Evolutionary conservation across 2,329 filamentous ascomycete species (phyloP).

Genomic region (Fusarium veterinarium): DNA sequence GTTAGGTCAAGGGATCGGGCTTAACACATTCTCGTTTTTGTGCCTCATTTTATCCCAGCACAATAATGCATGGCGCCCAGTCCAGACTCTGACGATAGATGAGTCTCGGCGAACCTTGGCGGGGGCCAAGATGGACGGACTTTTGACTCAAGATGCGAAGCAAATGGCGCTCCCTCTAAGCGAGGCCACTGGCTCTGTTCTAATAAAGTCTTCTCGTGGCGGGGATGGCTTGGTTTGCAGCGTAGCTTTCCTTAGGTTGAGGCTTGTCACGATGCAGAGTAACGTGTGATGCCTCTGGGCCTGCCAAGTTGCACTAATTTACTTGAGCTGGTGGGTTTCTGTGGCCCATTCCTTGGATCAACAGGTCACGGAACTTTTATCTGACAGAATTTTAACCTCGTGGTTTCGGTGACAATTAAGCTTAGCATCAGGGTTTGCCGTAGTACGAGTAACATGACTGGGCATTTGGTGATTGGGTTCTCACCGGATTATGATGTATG

Average conservation of each 20-base stretch:
- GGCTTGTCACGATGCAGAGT: conserved; percentile 27
- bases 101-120: conserved; percentile 36
- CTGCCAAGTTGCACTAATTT: conserved; percentile 17
- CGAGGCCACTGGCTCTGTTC: conserved; percentile 35
- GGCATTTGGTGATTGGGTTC: not conserved
- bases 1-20: not conserved
- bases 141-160: conserved; percentile 37
- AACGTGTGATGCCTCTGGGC: conserved; percentile 22
- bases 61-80: conserved; percentile 25
- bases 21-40: not conserved
- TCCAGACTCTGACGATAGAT: conserved; percentile 33
- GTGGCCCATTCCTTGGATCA: not conserved
- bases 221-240: conserved; percentile 10
- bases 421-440: conserved; percentile 13
- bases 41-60: conserved; percentile 8
- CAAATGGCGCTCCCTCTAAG: conserved; percentile 34
- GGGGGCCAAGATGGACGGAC: conserved; percentile 28
- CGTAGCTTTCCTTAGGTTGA: not conserved
- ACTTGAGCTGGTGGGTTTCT: not conserved
- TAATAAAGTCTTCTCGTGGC: not conserved
- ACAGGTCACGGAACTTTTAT: not conserved
- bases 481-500: not conserved
- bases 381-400: not conserved
- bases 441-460: not conserved
- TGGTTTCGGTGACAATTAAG: conserved; percentile 14